Conservation (phyloP, 1,139 yeast genomes). For the Geotrichum aggregatum region DNA sequence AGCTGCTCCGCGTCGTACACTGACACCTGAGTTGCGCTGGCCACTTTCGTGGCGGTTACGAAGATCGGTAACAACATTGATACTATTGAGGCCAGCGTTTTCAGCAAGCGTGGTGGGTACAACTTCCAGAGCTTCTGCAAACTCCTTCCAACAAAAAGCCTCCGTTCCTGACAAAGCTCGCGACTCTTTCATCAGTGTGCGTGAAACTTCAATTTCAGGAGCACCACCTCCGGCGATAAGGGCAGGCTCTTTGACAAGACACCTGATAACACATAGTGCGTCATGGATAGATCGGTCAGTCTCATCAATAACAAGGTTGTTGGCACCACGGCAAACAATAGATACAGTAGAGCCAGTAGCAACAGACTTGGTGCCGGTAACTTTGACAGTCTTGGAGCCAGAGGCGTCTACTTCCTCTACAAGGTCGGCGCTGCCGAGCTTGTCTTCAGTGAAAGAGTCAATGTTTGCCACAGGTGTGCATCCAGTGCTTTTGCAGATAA, state of each 20-base stretch:
- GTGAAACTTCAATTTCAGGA: constrained; percentile 91
- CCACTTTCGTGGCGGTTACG: constrained; percentile 90
- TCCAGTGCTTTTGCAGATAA: constrained; percentile 83
- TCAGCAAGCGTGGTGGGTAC: constrained; percentile 97
- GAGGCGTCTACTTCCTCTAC: constrained; percentile 90
- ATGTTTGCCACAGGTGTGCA: constrained; percentile 96
- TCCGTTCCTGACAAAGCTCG: constrained; percentile 81
- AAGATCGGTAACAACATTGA: constrained; percentile 89
- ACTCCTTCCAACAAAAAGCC: constrained; percentile 91
- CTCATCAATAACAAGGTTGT: constrained; percentile 82
- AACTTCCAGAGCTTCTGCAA: constrained; percentile 91
- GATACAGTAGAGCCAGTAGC: constrained; percentile 68
- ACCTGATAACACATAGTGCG: constrained; percentile 93
- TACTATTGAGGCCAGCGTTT: constrained; percentile 94
- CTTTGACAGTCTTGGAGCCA: constrained; percentile 86
- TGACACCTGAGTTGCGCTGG: constrained; percentile 90
- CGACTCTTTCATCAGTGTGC: constrained; percentile 73
- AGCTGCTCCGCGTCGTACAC: constrained; percentile 90
- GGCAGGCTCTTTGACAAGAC: constrained; percentile 90
- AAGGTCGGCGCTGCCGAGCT: constrained; percentile 85
- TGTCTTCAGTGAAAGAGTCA: constrained; percentile 86
- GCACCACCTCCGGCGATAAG: constrained; percentile 99
- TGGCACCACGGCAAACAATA: constrained; percentile 92
- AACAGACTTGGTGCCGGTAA: constrained; percentile 76
- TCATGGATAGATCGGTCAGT: constrained; percentile 96